Conservation (phyloP, 257 asterid species). For the Primulina eburnea region DNA sequence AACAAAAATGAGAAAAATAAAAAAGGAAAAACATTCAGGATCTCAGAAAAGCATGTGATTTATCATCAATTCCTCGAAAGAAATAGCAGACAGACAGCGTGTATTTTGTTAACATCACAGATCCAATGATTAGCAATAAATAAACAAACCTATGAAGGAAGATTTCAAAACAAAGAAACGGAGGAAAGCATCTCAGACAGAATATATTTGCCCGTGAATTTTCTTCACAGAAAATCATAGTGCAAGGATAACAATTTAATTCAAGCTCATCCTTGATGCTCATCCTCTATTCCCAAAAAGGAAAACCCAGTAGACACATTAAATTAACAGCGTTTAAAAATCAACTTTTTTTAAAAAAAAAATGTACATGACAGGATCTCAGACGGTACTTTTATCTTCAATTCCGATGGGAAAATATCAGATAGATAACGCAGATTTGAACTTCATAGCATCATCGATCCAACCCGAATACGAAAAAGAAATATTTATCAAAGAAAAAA, state of each 20-base stretch:
- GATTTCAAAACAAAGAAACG: neutral
- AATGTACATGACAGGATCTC: constrained; percentile 32
- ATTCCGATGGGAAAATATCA: constrained; percentile 40
- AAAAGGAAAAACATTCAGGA: neutral
- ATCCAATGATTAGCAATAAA: neutral
- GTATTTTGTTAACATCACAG: constrained; percentile 12
- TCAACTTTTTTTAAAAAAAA: neutral
- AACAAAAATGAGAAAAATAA: too few relatives aligned
- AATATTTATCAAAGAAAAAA: neutral
- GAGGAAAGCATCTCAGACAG: constrained; percentile 62
- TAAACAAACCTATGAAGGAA: neutral
- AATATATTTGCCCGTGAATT: constrained; percentile 47
- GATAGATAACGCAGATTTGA: constrained; percentile 73
- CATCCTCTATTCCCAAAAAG: neutral
- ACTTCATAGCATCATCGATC: constrained; percentile 42
- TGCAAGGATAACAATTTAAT: constrained; percentile 70
- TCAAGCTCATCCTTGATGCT: constrained; percentile 54
- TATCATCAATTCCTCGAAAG: constrained; percentile 20
- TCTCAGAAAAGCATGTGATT: neutral
- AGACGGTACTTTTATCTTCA: constrained; percentile 42
- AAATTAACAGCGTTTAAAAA: neutral
- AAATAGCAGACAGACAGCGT: constrained; percentile 26
- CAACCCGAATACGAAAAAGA: neutral
- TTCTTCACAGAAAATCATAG: constrained; percentile 77
- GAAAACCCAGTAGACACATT: neutral